phyloP scores from a whole-genome alignment of 805 yeast species.

The Ogataea allantospora region DNA sequence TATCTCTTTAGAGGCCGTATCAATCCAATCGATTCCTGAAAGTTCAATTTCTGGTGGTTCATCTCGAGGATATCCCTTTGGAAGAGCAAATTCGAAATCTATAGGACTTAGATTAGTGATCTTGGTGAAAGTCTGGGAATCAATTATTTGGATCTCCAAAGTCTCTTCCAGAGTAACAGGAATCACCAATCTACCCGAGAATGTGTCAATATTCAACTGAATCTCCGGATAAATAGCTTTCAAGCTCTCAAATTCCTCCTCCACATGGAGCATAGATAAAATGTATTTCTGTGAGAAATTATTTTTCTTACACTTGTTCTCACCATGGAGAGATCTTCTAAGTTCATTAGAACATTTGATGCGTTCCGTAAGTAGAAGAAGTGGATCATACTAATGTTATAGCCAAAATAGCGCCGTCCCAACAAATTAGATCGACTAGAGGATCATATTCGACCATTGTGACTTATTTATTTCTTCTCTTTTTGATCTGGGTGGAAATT shows the following conservation, averaged over 20 bases:
- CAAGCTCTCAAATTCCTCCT: conserved; percentile 42
- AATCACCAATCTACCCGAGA: conserved; percentile 30
- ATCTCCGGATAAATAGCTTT: conserved; percentile 43
- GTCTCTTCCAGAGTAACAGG: conserved; percentile 28
- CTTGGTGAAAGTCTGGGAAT: conserved; percentile 5
- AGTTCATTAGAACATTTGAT: conserved; percentile 52
- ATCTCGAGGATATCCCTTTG: conserved; percentile 36
- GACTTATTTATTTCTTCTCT: conserved; percentile 58
- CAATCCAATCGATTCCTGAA: conserved; percentile 29
- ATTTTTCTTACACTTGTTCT: conserved; percentile 3
- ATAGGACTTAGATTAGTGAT: conserved; percentile 33
- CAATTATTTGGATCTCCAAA: conserved; percentile 20
- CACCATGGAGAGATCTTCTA: conserved; percentile 26
- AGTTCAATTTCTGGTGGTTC: conserved; percentile 32
- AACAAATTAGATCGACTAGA: conserved; percentile 68
- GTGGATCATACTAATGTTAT: background rate
- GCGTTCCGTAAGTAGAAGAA: conserved; percentile 60
- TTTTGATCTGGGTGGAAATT: conserved; percentile 78
- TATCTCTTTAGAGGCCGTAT: conserved; percentile 12
- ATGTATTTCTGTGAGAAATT: background rate
- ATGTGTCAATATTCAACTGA: conserved; percentile 3
- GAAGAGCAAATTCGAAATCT: conserved; percentile 31
- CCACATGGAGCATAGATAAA: conserved; percentile 13
- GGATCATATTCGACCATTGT: conserved; percentile 75
- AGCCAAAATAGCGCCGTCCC: conserved; percentile 70